phyloP scores from a whole-genome alignment of 371 early-diverging fungal genomes.

The Mucor ambiguus region DNA sequence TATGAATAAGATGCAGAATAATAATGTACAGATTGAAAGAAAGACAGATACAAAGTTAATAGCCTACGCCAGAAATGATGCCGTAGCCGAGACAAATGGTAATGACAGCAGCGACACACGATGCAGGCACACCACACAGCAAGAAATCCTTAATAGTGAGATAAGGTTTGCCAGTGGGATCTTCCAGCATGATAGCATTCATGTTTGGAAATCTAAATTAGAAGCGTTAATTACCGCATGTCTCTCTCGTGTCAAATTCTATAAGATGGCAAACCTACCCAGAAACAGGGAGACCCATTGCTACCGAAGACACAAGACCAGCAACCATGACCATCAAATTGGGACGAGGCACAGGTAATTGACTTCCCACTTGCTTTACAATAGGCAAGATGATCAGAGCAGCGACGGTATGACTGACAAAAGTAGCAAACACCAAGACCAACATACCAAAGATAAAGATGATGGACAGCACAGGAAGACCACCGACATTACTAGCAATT shows the following conservation, averaged over 20 bases:
- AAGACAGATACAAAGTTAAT: conserved; percentile 17
- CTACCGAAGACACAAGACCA: conserved; percentile 52
- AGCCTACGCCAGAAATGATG: conserved; percentile 63
- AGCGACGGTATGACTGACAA: conserved; percentile 95
- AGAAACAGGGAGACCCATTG: conserved; percentile 80
- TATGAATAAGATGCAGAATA: background rate
- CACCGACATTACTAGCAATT: conserved; percentile 72
- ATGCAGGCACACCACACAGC: conserved; percentile 82
- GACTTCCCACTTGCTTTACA: conserved; percentile 74
- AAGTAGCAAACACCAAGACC: conserved; percentile 82
- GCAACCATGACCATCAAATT: conserved; percentile 86
- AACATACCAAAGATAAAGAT: conserved; percentile 68
- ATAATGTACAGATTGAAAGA: background rate
- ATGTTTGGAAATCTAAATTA: conserved; percentile 76
- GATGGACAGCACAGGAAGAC: conserved; percentile 62
- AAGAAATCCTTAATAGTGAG: conserved; percentile 84
- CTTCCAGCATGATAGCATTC: conserved; percentile 94
- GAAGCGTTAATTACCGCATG: background rate
- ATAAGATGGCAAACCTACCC: conserved; percentile 57
- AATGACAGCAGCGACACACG: conserved; percentile 57
- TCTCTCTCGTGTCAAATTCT: no score
- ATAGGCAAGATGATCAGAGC: conserved; percentile 86
- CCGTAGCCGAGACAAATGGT: conserved; percentile 82
- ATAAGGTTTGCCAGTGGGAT: conserved; percentile 86
- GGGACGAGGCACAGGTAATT: conserved; percentile 79